Evolutionary conservation across 306 rosid genomes (phyloP).

Genomic region (Acacia melanoxylon): DNA sequence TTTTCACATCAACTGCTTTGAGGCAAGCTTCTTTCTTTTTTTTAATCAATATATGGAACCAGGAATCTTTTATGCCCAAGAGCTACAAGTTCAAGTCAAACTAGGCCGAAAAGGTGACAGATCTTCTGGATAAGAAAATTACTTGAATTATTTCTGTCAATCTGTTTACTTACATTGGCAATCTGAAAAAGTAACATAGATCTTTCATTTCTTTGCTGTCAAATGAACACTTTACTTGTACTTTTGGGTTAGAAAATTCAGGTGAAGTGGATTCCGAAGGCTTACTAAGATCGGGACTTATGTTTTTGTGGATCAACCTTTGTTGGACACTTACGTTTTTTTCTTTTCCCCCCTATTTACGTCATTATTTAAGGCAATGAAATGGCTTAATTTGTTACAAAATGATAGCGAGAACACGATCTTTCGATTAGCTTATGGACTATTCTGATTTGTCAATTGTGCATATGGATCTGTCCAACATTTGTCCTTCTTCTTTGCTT

Average conservation of each 20-base stretch:
- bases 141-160: background rate
- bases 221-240: constrained; percentile 20
- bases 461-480: constrained; percentile 59
- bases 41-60: background rate
- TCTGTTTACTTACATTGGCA: constrained; percentile 14
- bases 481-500: constrained; percentile 47
- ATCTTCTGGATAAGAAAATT: background rate
- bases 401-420: background rate
- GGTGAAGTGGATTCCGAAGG: background rate
- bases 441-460: constrained; percentile 29
- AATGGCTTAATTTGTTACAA: constrained; percentile 12
- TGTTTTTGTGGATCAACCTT: background rate
- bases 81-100: background rate
- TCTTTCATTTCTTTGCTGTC: background rate
- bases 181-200: background rate
- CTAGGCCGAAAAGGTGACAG: background rate
- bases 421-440: background rate
- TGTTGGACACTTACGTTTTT: background rate
- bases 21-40: background rate
- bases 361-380: constrained; percentile 28
- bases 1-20: background rate
- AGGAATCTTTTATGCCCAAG: background rate
- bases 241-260: background rate
- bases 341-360: constrained; percentile 26
- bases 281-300: background rate